Base-by-base conservation (phyloP, 345 rosid genomes). In the Toxicodendron radicans region DNA sequence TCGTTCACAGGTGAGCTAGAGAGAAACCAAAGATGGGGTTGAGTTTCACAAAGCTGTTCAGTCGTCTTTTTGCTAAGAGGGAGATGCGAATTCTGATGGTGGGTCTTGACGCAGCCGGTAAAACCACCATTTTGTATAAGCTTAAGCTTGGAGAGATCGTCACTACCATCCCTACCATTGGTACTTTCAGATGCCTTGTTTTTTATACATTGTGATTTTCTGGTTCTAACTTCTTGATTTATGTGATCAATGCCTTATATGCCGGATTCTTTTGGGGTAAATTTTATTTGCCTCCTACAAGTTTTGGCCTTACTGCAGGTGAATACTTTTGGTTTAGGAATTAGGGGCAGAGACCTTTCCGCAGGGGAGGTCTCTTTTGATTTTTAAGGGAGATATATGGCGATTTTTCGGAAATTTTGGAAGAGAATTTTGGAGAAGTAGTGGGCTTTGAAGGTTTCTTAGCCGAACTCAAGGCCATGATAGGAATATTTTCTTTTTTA, bases 31-130 rank as follows among this genome's bases (percentile, higher is more conserved):
- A 68, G 72, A 91, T 91, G 95, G 93, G 91, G 66, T 78, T 84
- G 75, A 58, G 81, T 43, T 86, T 91, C 62, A 77, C 90, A 33
- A 91, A 91, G 86, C 89, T 91, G 13, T 89, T 91, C 62, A 86
- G 90, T 78, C 73, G 85, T 83, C 87, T 91, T 65, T 91, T 91
- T 74, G 89, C 92, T 33, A 90, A 88, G 90, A 89, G 70, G 88
- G 93, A 91, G 85, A 89, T 91, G 92, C 66, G 93, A 38, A 91
- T 91, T 86, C 83, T 91, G 80, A 91, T 91, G 97, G 93, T 91
- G 61, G 96, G 97, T 85, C 92, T 91, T 4, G 97, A 91, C 70
- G 95, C 95, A 48, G 92, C 95, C 59, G 95, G 96, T 84, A 91
- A 91, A 83, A 91, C 96, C 76, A 91, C 94, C 9, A 91, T 88